Base-by-base conservation (phyloP, 306 rosid genomes). In the Trifolium subterraneum region DNA sequence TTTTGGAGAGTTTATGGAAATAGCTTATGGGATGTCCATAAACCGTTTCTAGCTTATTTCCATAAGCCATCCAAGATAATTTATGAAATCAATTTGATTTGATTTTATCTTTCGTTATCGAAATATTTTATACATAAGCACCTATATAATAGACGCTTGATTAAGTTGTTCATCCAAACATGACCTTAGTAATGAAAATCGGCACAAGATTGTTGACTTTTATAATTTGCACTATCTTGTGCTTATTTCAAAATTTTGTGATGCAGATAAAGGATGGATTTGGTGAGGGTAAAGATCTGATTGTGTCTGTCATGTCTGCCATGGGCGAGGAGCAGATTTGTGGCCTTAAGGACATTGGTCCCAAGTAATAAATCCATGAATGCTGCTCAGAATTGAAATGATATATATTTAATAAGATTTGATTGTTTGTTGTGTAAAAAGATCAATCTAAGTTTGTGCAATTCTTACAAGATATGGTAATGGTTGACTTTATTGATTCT, bases 251-350 rank as follows among this genome's bases (percentile, higher is more conserved):
- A 36, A 36, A 29, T 48, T 58, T 14, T 39, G 7, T 68, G 10
- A 38, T 82, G 85, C 90, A 91, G 98, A 94, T 94, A 88, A 91
- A 91, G 93, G 96, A 91, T 78, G 97, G 98, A 22, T 93, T 93
- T 62, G 85, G 60, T 1, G 93, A 87, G 13, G 98, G 97, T 67
- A 94, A 94, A 83, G 98, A 94, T 81, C 81, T 94, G 79, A 96
- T 94, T 56, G 95, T 94, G 80, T 42, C 81, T 70, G 97, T 94
- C 50, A 94, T 94, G 98, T 91, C 98, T 80, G 87, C 97, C 45
- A 93, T 93, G 98, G 98, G 98, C n/a, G 97, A 93, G 88, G 97
- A 91, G 92, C 97, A 94, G 90, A 94, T 94, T 68, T 74, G 80
- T 75, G 93, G 86, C 54, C 90, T 94, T 15, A 94, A 91, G 89